Evolutionary conservation across 1,139 yeast species (phyloP).

Genomic region (Candida sanyaensis): DNA sequence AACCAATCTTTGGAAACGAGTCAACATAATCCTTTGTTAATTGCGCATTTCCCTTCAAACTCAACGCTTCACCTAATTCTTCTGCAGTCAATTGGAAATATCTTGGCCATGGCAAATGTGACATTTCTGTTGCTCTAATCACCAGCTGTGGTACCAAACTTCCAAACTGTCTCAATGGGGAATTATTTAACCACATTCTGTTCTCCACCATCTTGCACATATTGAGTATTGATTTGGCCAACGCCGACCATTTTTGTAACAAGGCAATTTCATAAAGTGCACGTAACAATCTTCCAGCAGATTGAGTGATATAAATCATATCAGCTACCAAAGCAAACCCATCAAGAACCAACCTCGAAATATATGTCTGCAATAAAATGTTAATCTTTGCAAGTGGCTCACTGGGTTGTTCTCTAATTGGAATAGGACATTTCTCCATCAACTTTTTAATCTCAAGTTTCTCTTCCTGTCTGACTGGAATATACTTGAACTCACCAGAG

Average conservation of each 20-base stretch:
- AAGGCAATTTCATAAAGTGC: constrained; percentile 83
- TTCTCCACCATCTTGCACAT: constrained; percentile 80
- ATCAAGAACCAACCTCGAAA: constrained; percentile 71
- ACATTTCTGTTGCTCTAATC: constrained; percentile 72
- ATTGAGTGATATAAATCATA: constrained; percentile 90
- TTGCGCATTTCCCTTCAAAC: constrained; percentile 65
- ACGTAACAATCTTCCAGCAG: constrained; percentile 85
- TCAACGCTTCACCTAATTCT: constrained; percentile 81
- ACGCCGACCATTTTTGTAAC: constrained; percentile 69
- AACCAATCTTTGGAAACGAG: constrained; percentile 68
- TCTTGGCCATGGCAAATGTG: constrained; percentile 80
- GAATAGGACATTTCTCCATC: constrained; percentile 79
- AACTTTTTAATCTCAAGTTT: constrained; percentile 72
- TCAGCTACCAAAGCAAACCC: constrained; percentile 94
- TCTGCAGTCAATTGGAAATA: constrained; percentile 71
- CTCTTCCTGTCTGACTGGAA: constrained; percentile 89
- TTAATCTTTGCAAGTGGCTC: constrained; percentile 82
- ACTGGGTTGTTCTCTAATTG: constrained; percentile 69
- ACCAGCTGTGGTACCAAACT: constrained; percentile 66
- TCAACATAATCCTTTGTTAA: constrained; percentile 57
- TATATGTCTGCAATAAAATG: constrained; percentile 79
- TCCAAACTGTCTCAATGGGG: constrained; percentile 90
- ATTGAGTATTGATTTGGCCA: constrained; percentile 59
- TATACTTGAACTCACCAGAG: constrained; percentile 82
- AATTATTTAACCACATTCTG: constrained; percentile 80